Base-by-base conservation (phyloP, 805 yeast species). In the Ogataea saltuana region DNA sequence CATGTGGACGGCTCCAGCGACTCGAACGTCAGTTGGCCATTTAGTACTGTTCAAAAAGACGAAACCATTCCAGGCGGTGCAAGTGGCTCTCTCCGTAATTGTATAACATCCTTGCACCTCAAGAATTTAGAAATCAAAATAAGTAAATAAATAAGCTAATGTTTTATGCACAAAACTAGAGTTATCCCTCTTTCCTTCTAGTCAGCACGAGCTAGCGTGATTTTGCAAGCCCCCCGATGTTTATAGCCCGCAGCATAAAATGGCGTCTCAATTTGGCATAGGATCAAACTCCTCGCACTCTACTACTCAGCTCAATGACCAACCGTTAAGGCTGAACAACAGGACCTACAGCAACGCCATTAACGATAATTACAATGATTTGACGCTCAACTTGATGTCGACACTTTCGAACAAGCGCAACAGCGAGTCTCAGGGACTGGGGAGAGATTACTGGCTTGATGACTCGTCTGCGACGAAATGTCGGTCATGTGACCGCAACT, bases 401-500 rank as follows among this genome's bases (percentile, higher is more conserved):
- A 50, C 51, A 15, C 39, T 51, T 18, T 38, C 54, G 9, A 50
- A 50, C 38, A 54, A 49, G 49, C 50, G 42, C 41, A 39, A 38
- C n/a, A 40, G 40, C 17, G 57, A 55, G 23, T 39, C 49, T 4
- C 55, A 62, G 29, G 81, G 84, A 1, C 71, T 83, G 4, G 81
- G 85, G 2, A 76, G 78, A 46, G 91, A 88, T 58, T 91, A 88
- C 61, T 91, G 99, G 99, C 83, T 91, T 88, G 88, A 90, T 56
- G 97, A 91, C 67, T 86, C 91, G 31, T 86, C 88, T 46, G 96
- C 95, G 0, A 77, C 83, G 7, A 93, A 88, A 49, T 91, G 99
- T 58, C 80, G 88, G 45, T 74, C 83, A 12, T 91, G 98, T 63
- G 87, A 85, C 43, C 75, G 81, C 42, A 78, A 80, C 3, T 91